Conservation (phyloP, 805 yeast genomes). For the Metschnikowia amazonensis region DNA sequence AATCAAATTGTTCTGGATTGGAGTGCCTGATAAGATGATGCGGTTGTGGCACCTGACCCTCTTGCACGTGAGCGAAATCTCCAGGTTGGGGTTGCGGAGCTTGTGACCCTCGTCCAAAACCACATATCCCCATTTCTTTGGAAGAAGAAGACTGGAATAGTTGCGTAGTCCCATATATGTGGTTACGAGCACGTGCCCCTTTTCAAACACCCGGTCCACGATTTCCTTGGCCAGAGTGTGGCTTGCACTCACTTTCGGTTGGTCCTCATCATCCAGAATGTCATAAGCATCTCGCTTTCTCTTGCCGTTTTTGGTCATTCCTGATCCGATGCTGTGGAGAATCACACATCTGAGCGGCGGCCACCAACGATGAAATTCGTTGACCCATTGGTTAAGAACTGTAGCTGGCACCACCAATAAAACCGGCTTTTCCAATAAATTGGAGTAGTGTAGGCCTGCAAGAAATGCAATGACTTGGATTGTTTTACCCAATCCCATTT, state of each 20-base stretch:
- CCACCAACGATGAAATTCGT: conserved; percentile 97
- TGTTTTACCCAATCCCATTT: conserved; percentile 97
- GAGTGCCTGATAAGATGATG: conserved; percentile 90
- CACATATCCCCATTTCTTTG: conserved; percentile 81
- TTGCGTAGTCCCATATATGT: conserved; percentile 84
- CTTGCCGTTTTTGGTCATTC: conserved; percentile 47
- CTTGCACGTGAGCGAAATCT: conserved; percentile 79
- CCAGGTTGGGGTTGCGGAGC: conserved; percentile 91
- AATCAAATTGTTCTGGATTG: conserved; percentile 87
- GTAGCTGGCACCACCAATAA: conserved; percentile 95
- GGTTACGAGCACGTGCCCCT: conserved; percentile 84
- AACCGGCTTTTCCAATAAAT: conserved; percentile 69
- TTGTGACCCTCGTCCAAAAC: conserved; percentile 96
- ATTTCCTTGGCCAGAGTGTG: conserved; percentile 44
- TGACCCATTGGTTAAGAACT: conserved; percentile 94
- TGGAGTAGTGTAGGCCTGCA: conserved; percentile 86
- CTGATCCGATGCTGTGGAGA: conserved; percentile 88
- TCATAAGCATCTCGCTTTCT: conserved; percentile 38
- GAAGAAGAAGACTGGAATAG: conserved; percentile 59
- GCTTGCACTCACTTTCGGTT: conserved; percentile 12
- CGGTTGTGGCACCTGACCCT: conserved; percentile 81
- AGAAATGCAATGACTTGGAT: conserved; percentile 87
- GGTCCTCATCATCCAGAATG: conserved; percentile 3
- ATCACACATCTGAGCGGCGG: conserved; percentile 86
- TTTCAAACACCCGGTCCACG: conserved; percentile 52